Base-by-base conservation (phyloP, 1,139 yeast genomes). In the Diutina neorugosa region DNA sequence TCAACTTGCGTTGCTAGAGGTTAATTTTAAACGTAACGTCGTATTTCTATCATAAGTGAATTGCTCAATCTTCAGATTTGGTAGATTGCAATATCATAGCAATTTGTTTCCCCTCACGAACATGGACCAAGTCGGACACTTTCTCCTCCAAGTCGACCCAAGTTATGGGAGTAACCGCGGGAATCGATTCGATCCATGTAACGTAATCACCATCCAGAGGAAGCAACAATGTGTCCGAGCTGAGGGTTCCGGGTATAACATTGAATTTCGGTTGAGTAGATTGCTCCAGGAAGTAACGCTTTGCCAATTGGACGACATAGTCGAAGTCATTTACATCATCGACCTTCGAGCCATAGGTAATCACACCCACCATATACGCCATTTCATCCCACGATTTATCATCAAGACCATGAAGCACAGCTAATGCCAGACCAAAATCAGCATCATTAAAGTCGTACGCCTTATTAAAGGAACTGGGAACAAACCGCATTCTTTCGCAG, bases 331-430 rank as follows among this genome's bases (percentile, higher is more conserved):
- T 20, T 14, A 12, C 16, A 23, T 44, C 34, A n/a, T 44, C 48
- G 7, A 44, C 23, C 14, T 44, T 44, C 18, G 48, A 44, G 6
- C 31, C 48, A 21, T 44, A 44, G 9, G 37, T 44, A 19, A 44
- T 23, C 19, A 25, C 37, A 34, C 48, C 48, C 23, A 44, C 48
- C 48, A 44, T 46, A 11, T 46, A 27, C 11, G 50, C 50, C 14
- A 46, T 46, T 27, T 46, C 37, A 4, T n/a, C 18, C 50, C 50
- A 46, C 5, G 25, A 7, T n/a, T 14, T 18, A n/a, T 14, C 40
- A 4, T 25, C 21, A n/a, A 46, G 16, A 12, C 11, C 50, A 5
- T 16, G 16, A 18, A 46, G 16, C 3, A 27, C 19, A n/a, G 16
- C 20, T 8, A 27, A 34, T 14, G 50, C 50, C 41, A 46, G 40